Base-by-base conservation (phyloP, 768 basidiomycete genomes). In the Trametes villosa region DNA sequence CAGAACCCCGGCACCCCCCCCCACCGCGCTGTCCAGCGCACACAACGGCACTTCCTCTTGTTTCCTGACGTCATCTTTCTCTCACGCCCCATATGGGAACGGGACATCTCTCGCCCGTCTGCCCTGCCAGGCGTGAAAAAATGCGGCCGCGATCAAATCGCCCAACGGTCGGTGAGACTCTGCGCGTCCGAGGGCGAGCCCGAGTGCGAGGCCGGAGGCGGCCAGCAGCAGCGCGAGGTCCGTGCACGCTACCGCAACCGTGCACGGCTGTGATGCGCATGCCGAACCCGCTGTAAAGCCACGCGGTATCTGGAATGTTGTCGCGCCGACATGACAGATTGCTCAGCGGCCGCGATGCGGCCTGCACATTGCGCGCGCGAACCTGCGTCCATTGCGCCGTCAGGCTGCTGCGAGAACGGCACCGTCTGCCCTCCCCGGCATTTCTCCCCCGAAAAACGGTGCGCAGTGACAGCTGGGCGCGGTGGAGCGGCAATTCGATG, bases 311-410 rank as follows among this genome's bases (percentile, higher is more conserved):
- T 36, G n/a, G 53, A 45, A 55, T 40, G 36, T 38, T 27, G 34
- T 57, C 46, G 55, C 46, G 46, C 46, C 47, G 56, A 49, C 47
- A 49, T 57, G 47, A 26, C 56, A 38, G 36, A 22, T 50, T 49
- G 56, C 47, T n/a, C 12, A 20, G 56, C 40, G 56, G 56, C 22
- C 56, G n/a, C 47, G 56, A 33, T 57, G 56, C 56, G 56, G 56
- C 47, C 47, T 42, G 30, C 29, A 40, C 56, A 57, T n/a, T 18
- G 24, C 46, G 38, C 36, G 20, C 38, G n/a, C 27, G 18, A 27
- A 29, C 20, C 29, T 49, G 36, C 56, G 42, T 57, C 31, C 13
- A 57, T 22, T 8, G 36, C 30, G 26, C 31, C 55, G 55, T 47
- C 31, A 34, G 41, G 3, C 41, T 18, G 27, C 46, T 40, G 46